phyloP scores from a whole-genome alignment of 352 stramenopile species.

The Aphanomyces astaci region DNA sequence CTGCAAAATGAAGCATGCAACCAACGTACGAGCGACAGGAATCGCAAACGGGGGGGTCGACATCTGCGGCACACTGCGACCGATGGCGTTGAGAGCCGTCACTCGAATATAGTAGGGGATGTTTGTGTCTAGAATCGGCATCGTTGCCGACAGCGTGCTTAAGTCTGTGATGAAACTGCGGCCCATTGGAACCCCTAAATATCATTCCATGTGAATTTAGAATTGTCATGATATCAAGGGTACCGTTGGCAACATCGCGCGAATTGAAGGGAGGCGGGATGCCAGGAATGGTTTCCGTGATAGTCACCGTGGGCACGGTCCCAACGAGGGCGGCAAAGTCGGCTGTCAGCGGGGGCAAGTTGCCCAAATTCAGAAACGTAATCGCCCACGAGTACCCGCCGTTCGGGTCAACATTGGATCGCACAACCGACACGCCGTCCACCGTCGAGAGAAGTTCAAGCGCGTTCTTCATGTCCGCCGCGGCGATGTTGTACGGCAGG shows the following conservation, averaged over 20 bases:
- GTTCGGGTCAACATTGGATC: conserved; percentile 85
- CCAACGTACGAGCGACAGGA: conserved; percentile 62
- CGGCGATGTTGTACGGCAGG: conserved; percentile 83
- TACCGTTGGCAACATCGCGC: conserved; percentile 70
- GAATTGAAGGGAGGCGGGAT: conserved; percentile 88
- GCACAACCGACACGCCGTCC: conserved; percentile 76
- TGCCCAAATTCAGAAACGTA: conserved; percentile 88
- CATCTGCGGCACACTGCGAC: conserved; percentile 49
- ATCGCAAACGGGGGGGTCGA: conserved; percentile 79
- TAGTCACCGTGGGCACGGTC: conserved; percentile 72
- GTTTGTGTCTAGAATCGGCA: conserved; percentile 86
- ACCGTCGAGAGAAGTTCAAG: conserved; percentile 87
- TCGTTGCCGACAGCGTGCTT: conserved; percentile 67
- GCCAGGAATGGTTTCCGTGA: conserved; percentile 68
- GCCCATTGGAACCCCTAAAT: conserved; percentile 70
- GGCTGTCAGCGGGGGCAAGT: conserved; percentile 61
- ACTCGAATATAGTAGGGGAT: conserved; percentile 94
- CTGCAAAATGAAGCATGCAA: not conserved
- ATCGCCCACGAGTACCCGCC: conserved; percentile 90
- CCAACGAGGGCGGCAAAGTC: conserved; percentile 85
- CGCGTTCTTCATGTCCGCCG: conserved; percentile 78
- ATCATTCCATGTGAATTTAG: not conserved
- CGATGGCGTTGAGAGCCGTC: conserved; percentile 85
- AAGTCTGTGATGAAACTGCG: conserved; percentile 84
- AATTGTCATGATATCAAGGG: not conserved